Percentiles rank a stretch among this genome's conserved stretches.
Conservation (phyloP, 2,329 filamentous ascomycete species). For the Aureobasidium sp. region DNA sequence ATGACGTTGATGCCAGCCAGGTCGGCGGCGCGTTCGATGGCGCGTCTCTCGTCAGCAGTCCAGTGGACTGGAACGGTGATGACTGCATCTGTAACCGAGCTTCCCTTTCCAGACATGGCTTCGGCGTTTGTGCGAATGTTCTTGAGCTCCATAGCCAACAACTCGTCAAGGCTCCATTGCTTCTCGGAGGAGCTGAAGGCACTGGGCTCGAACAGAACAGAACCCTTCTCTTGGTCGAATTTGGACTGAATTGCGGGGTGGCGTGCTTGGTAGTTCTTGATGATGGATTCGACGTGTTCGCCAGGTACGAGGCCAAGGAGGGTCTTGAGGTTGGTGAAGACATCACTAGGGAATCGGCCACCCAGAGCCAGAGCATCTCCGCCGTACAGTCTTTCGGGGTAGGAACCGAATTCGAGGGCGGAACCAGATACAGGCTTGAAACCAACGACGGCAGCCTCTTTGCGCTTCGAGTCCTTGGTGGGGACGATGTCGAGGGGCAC, state of each 20-base stretch:
- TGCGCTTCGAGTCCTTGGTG: constrained; percentile 94
- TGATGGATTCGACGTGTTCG: constrained; percentile 49
- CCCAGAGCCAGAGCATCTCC: constrained; percentile 83
- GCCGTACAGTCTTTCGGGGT: constrained; percentile 86
- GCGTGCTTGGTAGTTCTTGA: constrained; percentile 63
- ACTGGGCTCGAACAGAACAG: constrained; percentile 74
- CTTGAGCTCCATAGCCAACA: constrained; percentile 92
- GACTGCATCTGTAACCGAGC: constrained; percentile 70
- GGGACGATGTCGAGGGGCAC: constrained; percentile 96
- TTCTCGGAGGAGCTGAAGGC: constrained; percentile 61
- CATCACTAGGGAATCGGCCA: constrained; percentile 82
- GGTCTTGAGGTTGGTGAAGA: constrained; percentile 89
- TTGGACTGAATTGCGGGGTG: constrained; percentile 73
- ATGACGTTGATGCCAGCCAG: constrained; percentile 83
- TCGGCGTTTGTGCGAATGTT: constrained; percentile 87
- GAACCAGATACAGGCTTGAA: constrained; percentile 77
- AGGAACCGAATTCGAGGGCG: constrained; percentile 40
- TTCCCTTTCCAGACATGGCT: constrained; percentile 67
- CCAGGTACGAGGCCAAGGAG: constrained; percentile 63
- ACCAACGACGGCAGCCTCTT: constrained; percentile 82
- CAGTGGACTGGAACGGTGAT: constrained; percentile 88
- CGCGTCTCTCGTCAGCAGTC: constrained; percentile 81
- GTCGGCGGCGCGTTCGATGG: constrained; percentile 74
- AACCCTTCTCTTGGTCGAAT: constrained; percentile 52
- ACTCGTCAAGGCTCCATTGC: constrained; percentile 73